Evolutionary conservation across 306 rosid species (phyloP).

Genomic region (Cyamopsis tetragonoloba): DNA sequence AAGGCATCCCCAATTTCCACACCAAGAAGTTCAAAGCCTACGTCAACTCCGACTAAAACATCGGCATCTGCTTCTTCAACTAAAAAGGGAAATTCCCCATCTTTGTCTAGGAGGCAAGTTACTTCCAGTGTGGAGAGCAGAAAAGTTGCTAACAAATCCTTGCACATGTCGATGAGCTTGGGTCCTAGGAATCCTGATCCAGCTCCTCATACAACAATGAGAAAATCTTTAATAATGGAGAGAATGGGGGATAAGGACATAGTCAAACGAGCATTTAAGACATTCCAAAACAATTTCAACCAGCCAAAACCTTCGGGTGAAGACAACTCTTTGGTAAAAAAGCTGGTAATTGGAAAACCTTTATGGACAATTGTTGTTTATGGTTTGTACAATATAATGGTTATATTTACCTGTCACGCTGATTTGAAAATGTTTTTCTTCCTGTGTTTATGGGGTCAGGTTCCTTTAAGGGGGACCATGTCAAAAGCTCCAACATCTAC

Average conservation of each 20-base stretch:
- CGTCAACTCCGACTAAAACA: conserved; percentile 30
- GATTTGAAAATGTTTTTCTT: conserved; percentile 15
- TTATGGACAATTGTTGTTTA: not conserved
- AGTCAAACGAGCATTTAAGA: conserved; percentile 84
- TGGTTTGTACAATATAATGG: not conserved
- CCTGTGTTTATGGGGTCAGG: conserved; percentile 37
- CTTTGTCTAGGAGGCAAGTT: conserved; percentile 45
- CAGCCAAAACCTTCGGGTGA: conserved; percentile 48
- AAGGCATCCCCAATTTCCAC: conserved; percentile 51
- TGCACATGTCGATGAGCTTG: conserved; percentile 66
- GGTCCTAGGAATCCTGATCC: conserved; percentile 49
- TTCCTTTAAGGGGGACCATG: conserved; percentile 47
- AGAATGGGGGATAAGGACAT: conserved; percentile 93
- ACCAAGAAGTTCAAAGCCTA: conserved; percentile 54
- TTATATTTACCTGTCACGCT: not conserved
- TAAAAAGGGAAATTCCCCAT: conserved; percentile 41
- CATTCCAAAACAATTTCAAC: conserved; percentile 72
- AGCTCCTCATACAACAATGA: conserved; percentile 40
- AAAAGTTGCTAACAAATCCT: conserved; percentile 52
- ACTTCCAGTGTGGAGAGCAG: conserved; percentile 39
- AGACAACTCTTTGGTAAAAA: conserved; percentile 41
- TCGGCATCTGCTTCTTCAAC: conserved; percentile 41
- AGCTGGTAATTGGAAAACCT: conserved; percentile 47
- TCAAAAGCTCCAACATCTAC: conserved; percentile 49
- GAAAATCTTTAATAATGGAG: conserved; percentile 81